These are phyloP conservation scores for Lactarius sanguifluus DNA, from an alignment of 768 basidiomycete genomes.

Conservation along the genomic window DNA sequence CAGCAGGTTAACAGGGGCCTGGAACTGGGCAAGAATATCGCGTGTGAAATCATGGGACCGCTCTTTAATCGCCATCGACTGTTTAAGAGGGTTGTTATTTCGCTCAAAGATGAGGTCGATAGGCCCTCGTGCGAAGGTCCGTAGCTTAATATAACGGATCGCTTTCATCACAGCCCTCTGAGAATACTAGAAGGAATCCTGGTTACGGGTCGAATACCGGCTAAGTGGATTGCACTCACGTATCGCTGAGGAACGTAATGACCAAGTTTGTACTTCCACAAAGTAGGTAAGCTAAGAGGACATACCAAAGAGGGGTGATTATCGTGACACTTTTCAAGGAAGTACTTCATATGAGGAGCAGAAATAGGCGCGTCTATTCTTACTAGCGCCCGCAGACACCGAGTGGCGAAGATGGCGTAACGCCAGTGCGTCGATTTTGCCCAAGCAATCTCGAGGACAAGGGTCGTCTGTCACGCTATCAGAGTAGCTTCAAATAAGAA, in stretches of 20 bases:
- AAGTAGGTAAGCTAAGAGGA: constrained; percentile 20
- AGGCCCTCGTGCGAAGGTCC: constrained; percentile 59
- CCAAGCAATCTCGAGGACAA: constrained; percentile 57
- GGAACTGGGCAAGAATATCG: constrained; percentile 57
- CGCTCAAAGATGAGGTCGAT: constrained; percentile 60
- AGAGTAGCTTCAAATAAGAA: constrained; percentile 16
- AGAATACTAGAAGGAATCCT: constrained; percentile 49
- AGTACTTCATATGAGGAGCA: constrained; percentile 50
- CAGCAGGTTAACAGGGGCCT: constrained; percentile 45
- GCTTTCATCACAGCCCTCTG: constrained; percentile 77
- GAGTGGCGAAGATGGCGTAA: constrained; percentile 68
- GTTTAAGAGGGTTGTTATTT: constrained; percentile 67
- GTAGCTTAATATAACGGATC: constrained; percentile 75
- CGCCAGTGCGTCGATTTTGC: constrained; percentile 73
- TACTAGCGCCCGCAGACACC: constrained; percentile 66
- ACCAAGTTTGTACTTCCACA: constrained; percentile 19
- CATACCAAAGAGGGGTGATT: constrained; percentile 67
- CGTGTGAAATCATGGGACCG: constrained; percentile 54
- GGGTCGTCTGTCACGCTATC: constrained; percentile 37
- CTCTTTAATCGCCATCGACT: constrained; percentile 45
- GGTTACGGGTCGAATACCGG: not conserved
- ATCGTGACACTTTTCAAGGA: constrained; percentile 60
- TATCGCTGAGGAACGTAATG: constrained; percentile 47
- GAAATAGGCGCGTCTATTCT: constrained; percentile 59
- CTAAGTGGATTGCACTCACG: constrained; percentile 40